phyloP scores from a whole-genome alignment of 805 yeast species.

The Kodamaea laetipori region DNA sequence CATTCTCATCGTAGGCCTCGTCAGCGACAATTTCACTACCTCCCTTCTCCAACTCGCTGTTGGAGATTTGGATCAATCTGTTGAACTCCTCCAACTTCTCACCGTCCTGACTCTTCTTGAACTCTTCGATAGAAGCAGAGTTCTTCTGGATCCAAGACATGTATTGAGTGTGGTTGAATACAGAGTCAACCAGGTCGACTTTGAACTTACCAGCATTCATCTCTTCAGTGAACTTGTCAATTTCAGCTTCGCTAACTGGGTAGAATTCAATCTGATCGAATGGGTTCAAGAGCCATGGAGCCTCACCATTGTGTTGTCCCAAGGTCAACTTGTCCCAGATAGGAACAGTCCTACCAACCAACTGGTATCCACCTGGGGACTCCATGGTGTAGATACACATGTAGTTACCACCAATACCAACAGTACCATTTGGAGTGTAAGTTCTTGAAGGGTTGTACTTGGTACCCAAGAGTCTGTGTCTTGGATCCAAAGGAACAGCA shows the following conservation, averaged over 20 bases:
- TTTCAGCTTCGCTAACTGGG: slow-evolving; percentile 83
- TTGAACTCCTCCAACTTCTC: slow-evolving; percentile 87
- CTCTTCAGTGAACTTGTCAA: slow-evolving; percentile 70
- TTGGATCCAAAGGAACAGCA: slow-evolving; percentile 96
- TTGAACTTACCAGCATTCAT: slow-evolving; percentile 78
- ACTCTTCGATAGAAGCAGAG: slow-evolving; percentile 68
- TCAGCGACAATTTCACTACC: slow-evolving; percentile 45
- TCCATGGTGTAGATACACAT: slow-evolving; percentile 99
- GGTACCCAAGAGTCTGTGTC: slow-evolving; percentile 88
- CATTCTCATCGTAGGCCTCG: slow-evolving; percentile 71
- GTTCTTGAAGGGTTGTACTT: slow-evolving; percentile 97
- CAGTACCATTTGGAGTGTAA: slow-evolving; percentile 94
- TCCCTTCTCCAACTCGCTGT: slow-evolving; percentile 67
- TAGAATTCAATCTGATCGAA: slow-evolving; percentile 95
- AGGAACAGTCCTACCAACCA: slow-evolving; percentile 95
- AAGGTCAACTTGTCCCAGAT: slow-evolving; percentile 94
- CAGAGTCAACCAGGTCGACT: slow-evolving; percentile 72
- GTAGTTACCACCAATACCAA: slow-evolving; percentile 98
- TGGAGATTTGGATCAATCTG: slow-evolving; percentile 75
- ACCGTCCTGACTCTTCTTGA: slow-evolving; percentile 68
- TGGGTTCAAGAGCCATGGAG: slow-evolving; percentile 89
- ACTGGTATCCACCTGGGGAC: slow-evolving; percentile 97
- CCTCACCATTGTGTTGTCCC: slow-evolving; percentile 55
- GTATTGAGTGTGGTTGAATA: slow-evolving; percentile 82
- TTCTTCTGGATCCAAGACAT: slow-evolving; percentile 76